Evolutionary conservation across 164 flowering plant genomes (phyloP).

Genomic region (Tetracentron sinense): DNA sequence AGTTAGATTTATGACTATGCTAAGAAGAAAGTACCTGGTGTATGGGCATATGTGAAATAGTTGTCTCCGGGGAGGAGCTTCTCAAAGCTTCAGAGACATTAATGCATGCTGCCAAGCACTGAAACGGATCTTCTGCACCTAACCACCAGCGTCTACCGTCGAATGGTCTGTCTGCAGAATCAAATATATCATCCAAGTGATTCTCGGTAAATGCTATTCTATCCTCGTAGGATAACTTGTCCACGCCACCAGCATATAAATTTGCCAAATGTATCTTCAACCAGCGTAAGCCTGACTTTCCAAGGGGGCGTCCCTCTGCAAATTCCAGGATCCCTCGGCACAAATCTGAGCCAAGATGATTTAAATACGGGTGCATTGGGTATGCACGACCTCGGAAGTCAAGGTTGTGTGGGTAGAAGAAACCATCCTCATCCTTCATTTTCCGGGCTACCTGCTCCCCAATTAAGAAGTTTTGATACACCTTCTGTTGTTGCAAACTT

Average conservation of each 20-base stretch:
- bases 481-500: neutral
- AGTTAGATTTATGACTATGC: neutral
- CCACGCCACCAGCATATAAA: slow-evolving; percentile 91
- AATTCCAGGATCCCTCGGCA: slow-evolving; percentile 93
- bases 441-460: slow-evolving; percentile 77
- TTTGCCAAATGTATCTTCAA: slow-evolving; percentile 94
- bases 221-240: slow-evolving; percentile 77
- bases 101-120: slow-evolving; percentile 72
- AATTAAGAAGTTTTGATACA: slow-evolving; percentile 5
- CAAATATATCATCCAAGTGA: slow-evolving; percentile 81
- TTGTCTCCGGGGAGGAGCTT: slow-evolving; percentile 74
- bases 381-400: slow-evolving; percentile 99
- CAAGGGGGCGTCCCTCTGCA: slow-evolving; percentile 93
- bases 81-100: slow-evolving; percentile 81
- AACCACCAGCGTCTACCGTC: slow-evolving; percentile 98
- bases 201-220: slow-evolving; percentile 79
- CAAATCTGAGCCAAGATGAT: slow-evolving; percentile 96
- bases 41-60: slow-evolving; percentile 69
- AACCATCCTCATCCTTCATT: slow-evolving; percentile 92
- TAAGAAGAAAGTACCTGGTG: slow-evolving; percentile 47
- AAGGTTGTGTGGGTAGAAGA: slow-evolving; percentile 91
- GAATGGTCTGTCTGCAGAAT: slow-evolving; percentile 93
- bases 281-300: slow-evolving; percentile 85
- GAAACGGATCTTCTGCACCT: slow-evolving; percentile 94
- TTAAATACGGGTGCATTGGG: slow-evolving; percentile 96